phyloP scores from a whole-genome alignment of 2,329 filamentous ascomycete species.

The Epichloe amarillans region DNA sequence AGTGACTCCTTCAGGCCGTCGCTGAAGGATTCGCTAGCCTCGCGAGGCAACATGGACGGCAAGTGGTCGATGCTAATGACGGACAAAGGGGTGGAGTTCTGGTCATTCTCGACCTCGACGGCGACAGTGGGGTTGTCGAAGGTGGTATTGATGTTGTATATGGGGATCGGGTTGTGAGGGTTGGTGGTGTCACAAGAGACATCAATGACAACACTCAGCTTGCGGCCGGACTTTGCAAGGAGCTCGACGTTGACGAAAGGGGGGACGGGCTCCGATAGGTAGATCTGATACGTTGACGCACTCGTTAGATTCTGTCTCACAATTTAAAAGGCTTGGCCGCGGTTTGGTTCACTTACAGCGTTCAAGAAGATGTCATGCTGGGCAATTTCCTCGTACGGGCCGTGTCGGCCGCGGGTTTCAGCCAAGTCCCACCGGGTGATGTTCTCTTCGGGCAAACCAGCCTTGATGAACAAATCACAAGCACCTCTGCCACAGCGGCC shows the following conservation, averaged over 20 bases:
- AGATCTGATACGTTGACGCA: slow-evolving; percentile 2
- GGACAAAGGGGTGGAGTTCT: slow-evolving; percentile 40
- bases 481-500: slow-evolving; percentile 77
- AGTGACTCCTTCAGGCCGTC: slow-evolving; percentile 1
- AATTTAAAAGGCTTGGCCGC: not conserved
- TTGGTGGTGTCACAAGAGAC: slow-evolving; percentile 53
- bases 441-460: slow-evolving; percentile 35
- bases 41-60: slow-evolving; percentile 69
- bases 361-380: slow-evolving; percentile 50
- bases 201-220: slow-evolving; percentile 69
- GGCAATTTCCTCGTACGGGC: slow-evolving; percentile 67
- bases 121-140: slow-evolving; percentile 80
- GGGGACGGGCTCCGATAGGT: slow-evolving; percentile 25
- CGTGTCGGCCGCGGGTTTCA: slow-evolving; percentile 54
- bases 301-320: not conserved
- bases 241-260: slow-evolving; percentile 69
- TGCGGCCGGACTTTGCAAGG: slow-evolving; percentile 47
- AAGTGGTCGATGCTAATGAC: slow-evolving; percentile 86
- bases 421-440: slow-evolving; percentile 58
- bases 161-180: slow-evolving; percentile 51
- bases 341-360: slow-evolving; percentile 17
- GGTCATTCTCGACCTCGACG: slow-evolving; percentile 44
- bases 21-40: slow-evolving; percentile 52
- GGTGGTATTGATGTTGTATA: slow-evolving; percentile 75
- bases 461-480: slow-evolving; percentile 63